Base-by-base conservation (phyloP, 1,139 yeast species). In the Candida glucosophila region DNA sequence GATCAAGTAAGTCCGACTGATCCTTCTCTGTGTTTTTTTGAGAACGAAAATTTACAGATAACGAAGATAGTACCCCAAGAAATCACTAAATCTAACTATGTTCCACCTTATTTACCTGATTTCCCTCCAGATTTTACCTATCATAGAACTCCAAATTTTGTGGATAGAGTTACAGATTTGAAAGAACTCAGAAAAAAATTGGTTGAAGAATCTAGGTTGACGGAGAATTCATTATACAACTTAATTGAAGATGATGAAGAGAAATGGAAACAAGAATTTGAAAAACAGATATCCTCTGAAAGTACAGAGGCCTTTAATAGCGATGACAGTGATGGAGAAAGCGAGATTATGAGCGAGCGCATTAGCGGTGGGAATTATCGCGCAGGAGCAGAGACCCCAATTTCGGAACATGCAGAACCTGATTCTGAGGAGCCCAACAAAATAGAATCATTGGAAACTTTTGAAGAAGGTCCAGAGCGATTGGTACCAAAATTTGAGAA, bases 61-160 rank as follows among this genome's bases (percentile, higher is more conserved):
- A 55, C 71, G 2, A 58, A 59, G 25, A 54, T 75, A 20, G 67
- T 76, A 5, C 81, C 90, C 0, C 62, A 76, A 11, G 58, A 64
- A 9, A 57, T 67, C 15, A 43, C 52, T 12, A 52, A 61, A 20
- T 75, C 74, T n/a, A 43, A 47, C 2, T 73, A 75, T 37, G 66
- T 82, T 4, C 93, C 93, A 0, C 42, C 55, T 4, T 85, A 85
- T 74, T 57, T 88, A 42, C 97, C 97, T 0, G 76, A 74, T 13
- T 62, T 86, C 19, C 97, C 97, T 2, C 95, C 97, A 0, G 95
- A 83, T 42, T 92, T 86, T 50, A 88, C 97, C 0, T 88, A 79
- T 46, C 76, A 73, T 49, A 67, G 73, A 27, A 81, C 95, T 0
- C 79, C 94, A 0, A 65, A 67, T 33, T 83, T 62, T 45, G 65